phyloP scores from a whole-genome alignment of 179 eudicot genomes.

The Drosera spatulata region DNA sequence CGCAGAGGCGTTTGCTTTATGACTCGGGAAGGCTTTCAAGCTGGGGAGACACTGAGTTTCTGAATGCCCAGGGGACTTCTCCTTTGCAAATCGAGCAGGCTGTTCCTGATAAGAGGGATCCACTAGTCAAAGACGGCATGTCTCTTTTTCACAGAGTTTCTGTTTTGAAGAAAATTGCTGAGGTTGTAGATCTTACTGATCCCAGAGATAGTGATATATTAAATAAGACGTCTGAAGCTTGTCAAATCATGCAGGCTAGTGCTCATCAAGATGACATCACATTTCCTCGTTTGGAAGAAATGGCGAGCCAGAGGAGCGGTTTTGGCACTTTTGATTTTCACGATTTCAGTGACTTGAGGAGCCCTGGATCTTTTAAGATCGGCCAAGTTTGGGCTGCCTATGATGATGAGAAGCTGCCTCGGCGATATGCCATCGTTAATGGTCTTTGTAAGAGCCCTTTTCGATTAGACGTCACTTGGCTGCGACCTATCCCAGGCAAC shows the following conservation, averaged over 20 bases:
- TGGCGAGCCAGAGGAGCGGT: background rate
- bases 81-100: conserved; percentile 5
- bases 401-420: conserved; percentile 21
- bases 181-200: conserved; percentile 1
- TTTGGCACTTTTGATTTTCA: conserved; percentile 2
- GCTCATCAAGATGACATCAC: background rate
- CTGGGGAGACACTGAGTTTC: conserved; percentile 8
- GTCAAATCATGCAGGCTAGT: background rate
- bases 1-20: conserved; percentile 14
- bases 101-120: background rate
- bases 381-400: conserved; percentile 35
- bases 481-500: conserved; percentile 21
- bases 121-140: conserved; percentile 11
- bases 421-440: conserved; percentile 22
- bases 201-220: background rate
- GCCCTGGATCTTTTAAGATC: conserved; percentile 11
- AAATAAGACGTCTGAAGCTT: background rate
- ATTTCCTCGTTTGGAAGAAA: too few relatives aligned
- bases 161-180: conserved; percentile 8
- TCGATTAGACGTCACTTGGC: conserved; percentile 18
- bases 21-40: conserved; percentile 23
- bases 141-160: conserved; percentile 7
- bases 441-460: conserved; percentile 14
- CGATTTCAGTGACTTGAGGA: conserved; percentile 7
- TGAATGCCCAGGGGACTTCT: conserved; percentile 5